phyloP scores from a whole-genome alignment of 1,284 basidiomycete species.

The Fomitopsis palustris region DNA sequence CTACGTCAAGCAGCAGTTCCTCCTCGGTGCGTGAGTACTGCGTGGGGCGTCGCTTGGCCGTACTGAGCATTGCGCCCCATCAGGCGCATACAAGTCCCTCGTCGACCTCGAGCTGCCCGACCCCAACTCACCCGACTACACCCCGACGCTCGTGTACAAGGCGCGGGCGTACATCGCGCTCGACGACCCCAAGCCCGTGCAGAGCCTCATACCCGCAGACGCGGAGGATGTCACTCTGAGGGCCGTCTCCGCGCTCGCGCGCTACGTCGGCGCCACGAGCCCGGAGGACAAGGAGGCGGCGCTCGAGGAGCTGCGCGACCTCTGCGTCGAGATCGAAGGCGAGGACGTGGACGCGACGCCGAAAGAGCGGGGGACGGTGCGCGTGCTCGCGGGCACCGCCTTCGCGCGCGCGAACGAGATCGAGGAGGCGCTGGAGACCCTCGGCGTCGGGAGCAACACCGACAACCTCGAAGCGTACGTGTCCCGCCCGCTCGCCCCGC shows the following conservation, averaged over 20 bases:
- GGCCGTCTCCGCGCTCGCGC: conserved; percentile 70
- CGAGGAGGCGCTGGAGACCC: conserved; percentile 88
- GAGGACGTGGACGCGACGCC: conserved; percentile 64
- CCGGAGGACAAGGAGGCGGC: conserved; percentile 49
- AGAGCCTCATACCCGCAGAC: conserved; percentile 53
- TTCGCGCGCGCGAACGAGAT: conserved; percentile 81
- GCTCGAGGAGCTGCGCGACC: conserved; percentile 80
- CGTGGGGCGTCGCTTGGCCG: background rate
- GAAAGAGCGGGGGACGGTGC: conserved; percentile 66
- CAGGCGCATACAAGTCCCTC: conserved; percentile 68
- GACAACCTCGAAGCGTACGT: conserved; percentile 86
- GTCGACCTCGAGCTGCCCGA: conserved; percentile 54
- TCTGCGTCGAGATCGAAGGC: conserved; percentile 82
- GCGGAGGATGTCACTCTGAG: conserved; percentile 67
- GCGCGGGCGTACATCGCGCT: conserved; percentile 83
- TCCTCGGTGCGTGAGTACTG: conserved; percentile 50
- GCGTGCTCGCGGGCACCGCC: conserved; percentile 79
- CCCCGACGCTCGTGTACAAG: conserved; percentile 71
- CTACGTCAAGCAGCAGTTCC: conserved; percentile 83
- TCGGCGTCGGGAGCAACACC: conserved; percentile 66
- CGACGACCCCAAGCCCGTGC: conserved; percentile 51
- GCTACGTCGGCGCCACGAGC: conserved; percentile 49
- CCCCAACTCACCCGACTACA: conserved; percentile 59
- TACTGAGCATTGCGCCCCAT: background rate
- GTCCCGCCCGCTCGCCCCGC: background rate